phyloP scores from a whole-genome alignment of 306 rosid genomes.

The Albizia julibrissin region DNA sequence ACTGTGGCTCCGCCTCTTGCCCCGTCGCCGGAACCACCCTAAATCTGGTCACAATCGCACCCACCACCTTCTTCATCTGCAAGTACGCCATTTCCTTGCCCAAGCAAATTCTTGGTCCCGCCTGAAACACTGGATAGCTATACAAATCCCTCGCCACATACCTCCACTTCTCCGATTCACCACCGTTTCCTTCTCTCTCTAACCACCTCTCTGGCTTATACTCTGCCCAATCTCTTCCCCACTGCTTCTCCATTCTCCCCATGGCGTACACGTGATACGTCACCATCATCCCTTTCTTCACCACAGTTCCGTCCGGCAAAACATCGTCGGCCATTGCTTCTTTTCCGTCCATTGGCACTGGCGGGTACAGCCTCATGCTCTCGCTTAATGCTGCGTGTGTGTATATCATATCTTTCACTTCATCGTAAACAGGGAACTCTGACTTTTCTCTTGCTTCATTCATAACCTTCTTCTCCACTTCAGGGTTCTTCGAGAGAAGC shows the following conservation, averaged over 20 bases:
- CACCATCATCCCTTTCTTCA: conserved; percentile 49
- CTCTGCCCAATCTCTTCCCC: conserved; percentile 8
- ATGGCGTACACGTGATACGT: conserved; percentile 49
- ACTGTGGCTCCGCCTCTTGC: conserved; percentile 43
- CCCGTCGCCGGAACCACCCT: conserved; percentile 46
- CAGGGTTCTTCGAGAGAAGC: conserved; percentile 44
- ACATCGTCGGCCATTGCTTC: conserved; percentile 42
- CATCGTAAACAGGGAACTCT: conserved; percentile 26
- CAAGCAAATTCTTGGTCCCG: conserved; percentile 76
- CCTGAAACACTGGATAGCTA: conserved; percentile 72
- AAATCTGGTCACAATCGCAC: conserved; percentile 50
- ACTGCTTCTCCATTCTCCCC: conserved; percentile 49
- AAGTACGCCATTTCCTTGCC: conserved; percentile 86
- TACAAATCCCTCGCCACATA: conserved; percentile 57
- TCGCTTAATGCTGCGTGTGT: conserved; percentile 58
- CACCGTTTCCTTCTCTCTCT: background rate
- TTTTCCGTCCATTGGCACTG: conserved; percentile 43
- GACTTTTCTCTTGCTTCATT: conserved; percentile 29
- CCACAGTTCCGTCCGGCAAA: conserved; percentile 50
- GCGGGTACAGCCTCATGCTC: conserved; percentile 62
- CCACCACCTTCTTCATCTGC: conserved; percentile 78
- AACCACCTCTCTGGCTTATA: conserved; percentile 1
- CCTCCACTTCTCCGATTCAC: conserved; percentile 35
- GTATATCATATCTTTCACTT: conserved; percentile 49
- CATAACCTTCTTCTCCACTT: conserved; percentile 18